Percentiles rank a stretch among this genome's conserved stretches.
Evolutionary conservation across 768 basidiomycete genomes (phyloP).

Genomic region (Rhizopogon roseolus): DNA sequence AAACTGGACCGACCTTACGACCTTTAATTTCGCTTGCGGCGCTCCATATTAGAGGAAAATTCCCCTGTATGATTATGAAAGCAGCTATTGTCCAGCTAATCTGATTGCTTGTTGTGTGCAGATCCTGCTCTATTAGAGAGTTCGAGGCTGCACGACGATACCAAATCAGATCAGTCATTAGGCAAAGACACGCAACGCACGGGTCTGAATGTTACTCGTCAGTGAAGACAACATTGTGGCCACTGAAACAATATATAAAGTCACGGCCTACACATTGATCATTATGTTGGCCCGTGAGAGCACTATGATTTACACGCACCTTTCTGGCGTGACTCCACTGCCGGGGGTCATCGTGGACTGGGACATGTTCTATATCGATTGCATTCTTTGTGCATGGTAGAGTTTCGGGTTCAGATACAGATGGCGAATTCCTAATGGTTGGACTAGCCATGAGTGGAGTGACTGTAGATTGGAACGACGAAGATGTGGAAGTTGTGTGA

Average conservation of each 20-base stretch:
- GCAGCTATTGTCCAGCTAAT: constrained; percentile 66
- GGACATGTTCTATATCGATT: constrained; percentile 30
- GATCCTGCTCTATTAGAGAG: constrained; percentile 48
- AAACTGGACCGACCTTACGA: constrained; percentile 45
- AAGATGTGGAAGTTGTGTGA: background rate
- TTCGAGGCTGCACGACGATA: constrained; percentile 48
- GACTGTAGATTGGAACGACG: background rate
- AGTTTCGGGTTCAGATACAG: background rate
- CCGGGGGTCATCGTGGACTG: constrained; percentile 57
- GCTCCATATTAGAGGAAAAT: constrained; percentile 63
- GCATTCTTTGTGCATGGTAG: background rate
- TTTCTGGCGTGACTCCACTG: constrained; percentile 54
- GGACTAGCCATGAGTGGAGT: background rate
- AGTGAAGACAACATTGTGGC: constrained; percentile 21
- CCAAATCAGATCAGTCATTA: background rate
- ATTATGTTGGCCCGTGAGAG: background rate
- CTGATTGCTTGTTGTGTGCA: constrained; percentile 55
- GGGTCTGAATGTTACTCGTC: constrained; percentile 24
- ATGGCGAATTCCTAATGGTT: background rate
- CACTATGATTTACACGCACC: constrained; percentile 26
- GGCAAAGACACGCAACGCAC: constrained; percentile 10
- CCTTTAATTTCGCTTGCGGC: constrained; percentile 73
- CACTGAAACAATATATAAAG: constrained; percentile 21
- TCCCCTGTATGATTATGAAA: constrained; percentile 73
- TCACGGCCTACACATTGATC: constrained; percentile 13